These are phyloP conservation scores for Yamagishiella unicocca DNA, from an alignment of 139 green algal genomes.

Conservation along the genomic window DNA sequence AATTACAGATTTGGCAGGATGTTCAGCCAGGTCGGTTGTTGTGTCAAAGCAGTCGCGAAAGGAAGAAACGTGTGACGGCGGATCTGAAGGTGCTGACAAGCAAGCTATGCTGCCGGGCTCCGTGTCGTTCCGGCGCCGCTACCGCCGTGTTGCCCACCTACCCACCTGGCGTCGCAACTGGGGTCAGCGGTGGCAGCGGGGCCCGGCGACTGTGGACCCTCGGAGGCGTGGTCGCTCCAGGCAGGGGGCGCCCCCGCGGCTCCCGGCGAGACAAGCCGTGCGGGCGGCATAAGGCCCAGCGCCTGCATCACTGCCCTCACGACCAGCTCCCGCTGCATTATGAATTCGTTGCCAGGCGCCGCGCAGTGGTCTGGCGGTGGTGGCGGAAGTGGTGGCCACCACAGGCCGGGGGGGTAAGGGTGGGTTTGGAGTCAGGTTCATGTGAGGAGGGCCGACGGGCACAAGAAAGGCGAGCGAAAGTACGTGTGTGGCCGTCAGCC, in stretches of 20 bases:
- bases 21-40: no score
- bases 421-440: not conserved
- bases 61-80: no score
- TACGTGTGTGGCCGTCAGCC: no score
- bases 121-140: no score
- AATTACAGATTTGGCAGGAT: no score
- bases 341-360: not conserved
- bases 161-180: not conserved
- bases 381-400: not conserved
- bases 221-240: no score
- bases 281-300: not conserved
- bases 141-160: not conserved
- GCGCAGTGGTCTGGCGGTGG: not conserved
- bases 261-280: no score
- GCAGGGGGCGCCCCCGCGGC: no score
- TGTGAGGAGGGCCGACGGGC: not conserved
- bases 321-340: not conserved
- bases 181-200: not conserved
- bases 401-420: not conserved
- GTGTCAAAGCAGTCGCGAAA: no score
- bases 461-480: no score
- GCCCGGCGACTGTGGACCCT: not conserved
- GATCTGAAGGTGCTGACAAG: no score
- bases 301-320: not conserved
- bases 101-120: no score